These are phyloP conservation scores for Russula lepida DNA, from an alignment of 768 basidiomycete genomes.

Conservation along the genomic window DNA sequence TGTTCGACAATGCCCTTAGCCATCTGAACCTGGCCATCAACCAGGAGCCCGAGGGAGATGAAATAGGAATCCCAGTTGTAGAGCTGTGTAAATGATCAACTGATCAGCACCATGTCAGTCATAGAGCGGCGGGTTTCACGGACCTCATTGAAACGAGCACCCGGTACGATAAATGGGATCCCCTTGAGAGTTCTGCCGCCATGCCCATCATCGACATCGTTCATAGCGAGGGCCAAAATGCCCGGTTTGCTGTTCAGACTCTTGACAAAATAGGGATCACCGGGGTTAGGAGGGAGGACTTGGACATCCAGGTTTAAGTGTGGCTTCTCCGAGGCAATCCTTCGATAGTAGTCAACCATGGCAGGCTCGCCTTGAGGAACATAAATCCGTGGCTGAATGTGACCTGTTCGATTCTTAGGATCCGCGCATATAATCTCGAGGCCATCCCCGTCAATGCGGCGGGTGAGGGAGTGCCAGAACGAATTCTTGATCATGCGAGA, in stretches of 20 bases:
- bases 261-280: constrained; percentile 84
- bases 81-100: constrained; percentile 38
- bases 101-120: neutral
- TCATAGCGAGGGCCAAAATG: constrained; percentile 92
- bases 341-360: constrained; percentile 93
- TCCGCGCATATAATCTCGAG: constrained; percentile 96
- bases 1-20: constrained; percentile 98
- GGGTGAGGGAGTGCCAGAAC: constrained; percentile 96
- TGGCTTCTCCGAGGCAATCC: constrained; percentile 84
- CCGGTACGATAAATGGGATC: constrained; percentile 95
- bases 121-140: constrained; percentile 21
- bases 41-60: constrained; percentile 85
- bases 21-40: constrained; percentile 89
- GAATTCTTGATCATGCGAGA: constrained; percentile 97
- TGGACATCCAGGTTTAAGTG: constrained; percentile 92
- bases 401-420: constrained; percentile 92
- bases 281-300: constrained; percentile 77
- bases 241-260: constrained; percentile 92
- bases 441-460: constrained; percentile 94
- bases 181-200: constrained; percentile 82
- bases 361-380: constrained; percentile 88
- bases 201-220: constrained; percentile 70
- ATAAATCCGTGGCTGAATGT: constrained; percentile 87
- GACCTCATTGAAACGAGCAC: constrained; percentile 90
- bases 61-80: constrained; percentile 98